These are phyloP conservation scores for Zygnema cylindricum DNA, from an alignment of 139 green algal genomes.

Conservation along the genomic window DNA sequence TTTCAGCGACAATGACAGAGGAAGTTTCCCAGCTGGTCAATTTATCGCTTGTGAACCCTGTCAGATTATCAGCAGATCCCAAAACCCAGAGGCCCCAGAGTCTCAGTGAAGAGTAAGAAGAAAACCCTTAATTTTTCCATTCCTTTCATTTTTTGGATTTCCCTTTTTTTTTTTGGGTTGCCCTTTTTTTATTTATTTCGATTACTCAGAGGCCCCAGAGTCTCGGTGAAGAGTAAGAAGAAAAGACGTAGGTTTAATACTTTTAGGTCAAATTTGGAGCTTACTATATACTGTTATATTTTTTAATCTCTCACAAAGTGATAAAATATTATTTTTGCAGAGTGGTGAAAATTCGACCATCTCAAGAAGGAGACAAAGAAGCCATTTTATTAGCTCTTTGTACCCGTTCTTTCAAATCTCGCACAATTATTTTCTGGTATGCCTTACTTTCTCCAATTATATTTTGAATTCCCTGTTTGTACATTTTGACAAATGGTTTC, in stretches of 20 bases:
- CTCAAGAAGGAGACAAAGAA: slow-evolving; percentile 78
- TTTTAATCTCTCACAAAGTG: background rate
- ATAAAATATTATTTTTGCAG: background rate
- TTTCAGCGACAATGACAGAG: slow-evolving; percentile 71
- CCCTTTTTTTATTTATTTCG: slow-evolving; percentile 21
- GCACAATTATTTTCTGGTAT: slow-evolving; percentile 87
- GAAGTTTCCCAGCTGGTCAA: slow-evolving; percentile 52
- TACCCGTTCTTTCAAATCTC: slow-evolving; percentile 73
- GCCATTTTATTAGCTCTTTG: slow-evolving; percentile 86
- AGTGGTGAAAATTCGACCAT: slow-evolving; percentile 83
- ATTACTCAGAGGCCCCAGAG: background rate
- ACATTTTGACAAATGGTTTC: background rate
- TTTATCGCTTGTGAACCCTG: slow-evolving; percentile 67
- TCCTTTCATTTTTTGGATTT: background rate
- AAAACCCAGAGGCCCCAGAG: slow-evolving; percentile 70
- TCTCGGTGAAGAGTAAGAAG: slow-evolving; percentile 1
- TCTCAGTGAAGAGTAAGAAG: slow-evolving; percentile 81
- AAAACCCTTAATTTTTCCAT: background rate
- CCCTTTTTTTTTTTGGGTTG: background rate
- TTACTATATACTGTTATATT: too few relatives aligned
- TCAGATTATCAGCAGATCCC: slow-evolving; percentile 89
- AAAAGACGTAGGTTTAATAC: too few relatives aligned
- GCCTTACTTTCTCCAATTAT: background rate
- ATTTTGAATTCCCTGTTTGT: background rate
- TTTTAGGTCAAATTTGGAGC: too few relatives aligned